Conservation (phyloP, 192 early-diverging fungal species). For the Backusella tuberculispora region DNA sequence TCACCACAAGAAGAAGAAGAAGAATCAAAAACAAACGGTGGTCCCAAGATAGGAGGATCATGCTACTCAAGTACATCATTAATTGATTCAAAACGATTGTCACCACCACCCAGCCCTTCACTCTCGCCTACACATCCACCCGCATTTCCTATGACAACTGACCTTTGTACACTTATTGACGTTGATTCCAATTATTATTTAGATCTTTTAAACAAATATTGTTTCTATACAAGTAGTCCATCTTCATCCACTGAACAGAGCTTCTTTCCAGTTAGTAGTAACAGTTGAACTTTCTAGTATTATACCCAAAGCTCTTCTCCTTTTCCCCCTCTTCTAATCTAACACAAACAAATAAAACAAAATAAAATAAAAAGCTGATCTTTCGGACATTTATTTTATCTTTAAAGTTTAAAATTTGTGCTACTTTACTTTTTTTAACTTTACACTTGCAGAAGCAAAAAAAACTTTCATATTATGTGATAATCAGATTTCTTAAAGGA, state of each 20-base stretch:
- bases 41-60: not conserved
- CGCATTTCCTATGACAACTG: not conserved
- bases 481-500: too few species aligned
- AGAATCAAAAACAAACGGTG: not conserved
- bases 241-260: constrained; percentile 17
- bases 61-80: not conserved
- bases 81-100: not conserved
- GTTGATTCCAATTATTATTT: constrained; percentile 50
- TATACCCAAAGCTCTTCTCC: not conserved
- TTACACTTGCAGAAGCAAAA: too few species aligned
- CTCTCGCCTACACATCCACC: constrained; percentile 13
- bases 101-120: not conserved
- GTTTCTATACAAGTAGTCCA: constrained; percentile 50
- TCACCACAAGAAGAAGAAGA: not conserved
- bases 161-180: constrained; percentile 25
- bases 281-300: not conserved
- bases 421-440: not conserved
- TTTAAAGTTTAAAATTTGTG: not conserved
- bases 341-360: not conserved
- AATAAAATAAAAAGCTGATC: not conserved
- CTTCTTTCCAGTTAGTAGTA: constrained; percentile 9
- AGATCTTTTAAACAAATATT: constrained; percentile 60
- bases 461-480: too few species aligned
- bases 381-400: not conserved
- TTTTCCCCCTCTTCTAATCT: not conserved